Evolutionary conservation across 768 basidiomycete species (phyloP), one percentile per base, ranked within the genome.

Genomic region (Lactifluus subvellereus): DNA sequence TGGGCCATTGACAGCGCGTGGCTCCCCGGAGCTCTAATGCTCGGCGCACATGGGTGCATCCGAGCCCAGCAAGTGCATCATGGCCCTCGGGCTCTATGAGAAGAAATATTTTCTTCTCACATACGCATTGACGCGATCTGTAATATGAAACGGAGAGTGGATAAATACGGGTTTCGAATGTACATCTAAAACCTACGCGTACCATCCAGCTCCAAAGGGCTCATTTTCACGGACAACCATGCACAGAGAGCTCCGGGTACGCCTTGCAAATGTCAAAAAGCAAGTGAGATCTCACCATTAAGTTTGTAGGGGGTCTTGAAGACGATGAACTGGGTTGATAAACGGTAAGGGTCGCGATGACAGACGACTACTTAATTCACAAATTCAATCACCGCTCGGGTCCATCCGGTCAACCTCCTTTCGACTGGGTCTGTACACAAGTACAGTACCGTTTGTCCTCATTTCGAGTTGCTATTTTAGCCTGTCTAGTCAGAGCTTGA

Each of bases 11-110:
- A 70, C 74, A 70, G 72, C 68, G 72, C 71, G 62, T 38, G 64
- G 72, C 69, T 73, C 71, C 78, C 76, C 81, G 80, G 80, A 81
- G 80, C 80, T 82, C 80, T 81, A 81, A 73, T 70, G 67, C 69
- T 65, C 49, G 54, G 60, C 57, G 69, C 49, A 55, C 62, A 33
- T 49, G 66, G 43, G 52, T 61, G 57, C 61, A 58, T 7, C 70
- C 71, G 70, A 72, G 73, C 77, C 79, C 80, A 81, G 80, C 79
- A 72, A 66, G 66, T 72, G 75, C 76, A 66, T 80, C 78, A 72
- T 78, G 61, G 75, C 77, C 69, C 59, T 57, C 53, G 52, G 69
- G 76, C 80, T 83, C 80, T 59, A 77, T 57, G 45, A 49, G 68
- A 61, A 64, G 45, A 27, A 22, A 14, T 18, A 53, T 38, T 42